A percentile compares a stretch with the other conserved stretches of the same genome.
These are phyloP conservation scores for Pythium monospermum DNA, from an alignment of 352 stramenopile species.

Conservation along the genomic window DNA sequence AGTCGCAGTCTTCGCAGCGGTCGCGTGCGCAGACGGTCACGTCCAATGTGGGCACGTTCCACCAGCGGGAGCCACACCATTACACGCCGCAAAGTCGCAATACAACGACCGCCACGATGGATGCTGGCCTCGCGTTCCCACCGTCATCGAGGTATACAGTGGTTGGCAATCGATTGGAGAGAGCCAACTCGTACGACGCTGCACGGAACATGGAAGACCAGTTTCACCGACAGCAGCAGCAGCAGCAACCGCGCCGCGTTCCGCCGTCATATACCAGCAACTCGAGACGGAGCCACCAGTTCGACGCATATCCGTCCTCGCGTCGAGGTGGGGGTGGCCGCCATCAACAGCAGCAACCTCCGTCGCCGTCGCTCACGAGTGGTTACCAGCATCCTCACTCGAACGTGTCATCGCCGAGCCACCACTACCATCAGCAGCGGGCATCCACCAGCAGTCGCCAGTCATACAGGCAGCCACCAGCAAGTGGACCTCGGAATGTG, in stretches of 20 bases:
- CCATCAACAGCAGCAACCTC: conserved; percentile 9
- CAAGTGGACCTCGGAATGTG: conserved; percentile 1
- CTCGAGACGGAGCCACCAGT: conserved; percentile 18
- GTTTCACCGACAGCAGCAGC: conserved; percentile 1
- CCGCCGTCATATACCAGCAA: conserved; percentile 4
- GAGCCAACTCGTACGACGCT: conserved; percentile 18
- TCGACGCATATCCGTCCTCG: conserved; percentile 23
- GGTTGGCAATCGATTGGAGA: conserved; percentile 15
- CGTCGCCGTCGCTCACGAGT: conserved; percentile 18
- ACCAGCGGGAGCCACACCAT: conserved; percentile 1
- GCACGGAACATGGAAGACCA: conserved; percentile 17
- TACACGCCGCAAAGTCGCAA: not conserved
- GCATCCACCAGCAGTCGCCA: conserved; percentile 17
- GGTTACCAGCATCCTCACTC: not conserved
- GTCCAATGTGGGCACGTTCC: not conserved
- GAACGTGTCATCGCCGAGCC: not conserved
- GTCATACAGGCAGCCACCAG: conserved; percentile 1
- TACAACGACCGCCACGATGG: not conserved
- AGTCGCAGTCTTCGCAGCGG: not conserved
- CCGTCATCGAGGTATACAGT: conserved; percentile 20
- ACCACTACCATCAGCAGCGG: conserved; percentile 29
- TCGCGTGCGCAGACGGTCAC: conserved; percentile 7
- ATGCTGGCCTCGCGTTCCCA: conserved; percentile 3
- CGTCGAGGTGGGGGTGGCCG: conserved; percentile 2
- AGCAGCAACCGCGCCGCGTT: not conserved